Evolutionary conservation across 257 asterid genomes (phyloP).

Genomic region (Ocimum tenuiflorum): DNA sequence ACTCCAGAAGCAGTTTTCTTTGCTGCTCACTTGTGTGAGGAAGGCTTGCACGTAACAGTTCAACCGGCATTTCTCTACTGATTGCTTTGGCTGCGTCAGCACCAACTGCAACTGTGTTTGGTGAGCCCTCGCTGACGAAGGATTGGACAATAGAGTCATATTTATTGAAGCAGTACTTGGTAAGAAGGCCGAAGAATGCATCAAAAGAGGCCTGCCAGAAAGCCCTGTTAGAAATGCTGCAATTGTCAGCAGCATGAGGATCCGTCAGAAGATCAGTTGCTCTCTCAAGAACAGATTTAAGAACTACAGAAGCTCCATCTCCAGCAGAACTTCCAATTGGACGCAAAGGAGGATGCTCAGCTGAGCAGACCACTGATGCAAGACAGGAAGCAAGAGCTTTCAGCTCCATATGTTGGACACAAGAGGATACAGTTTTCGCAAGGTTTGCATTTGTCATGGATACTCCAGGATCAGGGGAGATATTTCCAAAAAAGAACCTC

Average conservation of each 20-base stretch:
- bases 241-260: slow-evolving; percentile 42
- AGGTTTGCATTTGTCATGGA: slow-evolving; percentile 31
- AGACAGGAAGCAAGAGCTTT: slow-evolving; percentile 67
- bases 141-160: slow-evolving; percentile 55
- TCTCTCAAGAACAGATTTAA: slow-evolving; percentile 63
- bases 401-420: slow-evolving; percentile 49
- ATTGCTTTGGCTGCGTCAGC: slow-evolving; percentile 54
- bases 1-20: slow-evolving; percentile 47
- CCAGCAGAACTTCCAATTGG: slow-evolving; percentile 62
- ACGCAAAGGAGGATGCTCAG: slow-evolving; percentile 66
- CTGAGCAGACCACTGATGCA: slow-evolving; percentile 71
- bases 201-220: slow-evolving; percentile 87
- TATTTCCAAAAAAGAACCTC: slow-evolving; percentile 60
- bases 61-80: slow-evolving; percentile 63
- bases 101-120: slow-evolving; percentile 30
- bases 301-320: slow-evolving; percentile 63
- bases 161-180: slow-evolving; percentile 61
- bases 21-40: slow-evolving; percentile 74
- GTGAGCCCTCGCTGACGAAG: slow-evolving; percentile 35
- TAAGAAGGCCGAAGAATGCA: slow-evolving; percentile 56
- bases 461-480: slow-evolving; percentile 35
- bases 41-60: slow-evolving; percentile 64
- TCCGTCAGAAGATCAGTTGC: slow-evolving; percentile 64
- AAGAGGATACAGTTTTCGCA: slow-evolving; percentile 37
- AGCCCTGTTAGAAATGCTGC: slow-evolving; percentile 41